These are phyloP conservation scores for Pichia exigua DNA, from an alignment of 805 yeast species.

Conservation along the genomic window DNA sequence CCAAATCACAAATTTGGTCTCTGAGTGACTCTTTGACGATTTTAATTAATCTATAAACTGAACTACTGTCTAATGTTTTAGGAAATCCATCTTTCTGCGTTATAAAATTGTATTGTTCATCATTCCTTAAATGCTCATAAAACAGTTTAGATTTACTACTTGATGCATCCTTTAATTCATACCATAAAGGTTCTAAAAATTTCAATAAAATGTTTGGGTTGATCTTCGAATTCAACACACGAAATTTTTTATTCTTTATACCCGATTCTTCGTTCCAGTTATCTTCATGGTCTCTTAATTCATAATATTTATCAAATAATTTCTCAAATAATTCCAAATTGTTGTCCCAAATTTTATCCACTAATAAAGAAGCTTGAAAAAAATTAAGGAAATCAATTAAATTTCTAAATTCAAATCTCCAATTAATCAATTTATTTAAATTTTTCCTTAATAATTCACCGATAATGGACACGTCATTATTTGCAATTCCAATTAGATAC, in stretches of 20 bases:
- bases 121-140: conserved; percentile 16
- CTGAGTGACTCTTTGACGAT: conserved; percentile 13
- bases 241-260: neutral
- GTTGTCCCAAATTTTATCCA: conserved; percentile 21
- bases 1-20: conserved; percentile 18
- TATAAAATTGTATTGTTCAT: conserved; percentile 21
- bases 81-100: conserved; percentile 8
- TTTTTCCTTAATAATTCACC: conserved; percentile 19
- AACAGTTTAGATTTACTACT: conserved; percentile 12
- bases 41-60: conserved; percentile 11
- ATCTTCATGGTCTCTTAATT: conserved; percentile 5
- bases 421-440: conserved; percentile 23
- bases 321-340: conserved; percentile 24
- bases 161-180: conserved; percentile 4
- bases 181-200: conserved; percentile 22
- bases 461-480: conserved; percentile 15
- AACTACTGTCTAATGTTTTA: neutral
- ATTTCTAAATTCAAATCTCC: conserved; percentile 24
- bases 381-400: conserved; percentile 24
- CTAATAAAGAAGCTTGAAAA: conserved; percentile 21
- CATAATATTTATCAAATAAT: conserved; percentile 19
- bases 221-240: neutral
- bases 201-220: conserved; percentile 6
- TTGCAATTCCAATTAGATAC: conserved; percentile 17
- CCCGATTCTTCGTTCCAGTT: neutral